These are phyloP conservation scores for Pestalotiopsis sp. DNA, from an alignment of 2,329 filamentous ascomycete species.

Conservation along the genomic window DNA sequence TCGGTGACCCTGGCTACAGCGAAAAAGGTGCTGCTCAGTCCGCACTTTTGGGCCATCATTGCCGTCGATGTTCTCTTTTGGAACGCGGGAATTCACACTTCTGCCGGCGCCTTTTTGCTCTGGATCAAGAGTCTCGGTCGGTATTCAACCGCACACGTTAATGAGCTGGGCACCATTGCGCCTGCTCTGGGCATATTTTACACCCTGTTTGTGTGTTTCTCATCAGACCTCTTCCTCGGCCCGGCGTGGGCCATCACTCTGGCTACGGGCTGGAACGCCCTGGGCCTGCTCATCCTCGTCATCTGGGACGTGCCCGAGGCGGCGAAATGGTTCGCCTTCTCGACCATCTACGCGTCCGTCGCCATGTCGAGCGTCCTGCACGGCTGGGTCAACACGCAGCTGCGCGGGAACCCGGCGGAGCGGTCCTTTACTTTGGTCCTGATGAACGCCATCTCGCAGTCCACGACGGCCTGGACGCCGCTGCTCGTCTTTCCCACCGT, in stretches of 20 bases:
- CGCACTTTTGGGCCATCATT: slow-evolving; percentile 51
- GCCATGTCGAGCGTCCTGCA: slow-evolving; percentile 55
- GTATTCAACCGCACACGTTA: slow-evolving; percentile 45
- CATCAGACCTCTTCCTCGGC: slow-evolving; percentile 51
- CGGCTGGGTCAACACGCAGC: slow-evolving; percentile 53
- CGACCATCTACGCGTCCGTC: slow-evolving; percentile 46
- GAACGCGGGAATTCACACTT: slow-evolving; percentile 47
- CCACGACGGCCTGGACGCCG: slow-evolving; percentile 55
- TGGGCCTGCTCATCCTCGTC: slow-evolving; percentile 50
- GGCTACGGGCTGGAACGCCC: slow-evolving; percentile 48
- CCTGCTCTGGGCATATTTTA: slow-evolving; percentile 58
- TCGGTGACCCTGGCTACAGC: slow-evolving; percentile 23
- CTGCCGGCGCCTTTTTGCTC: slow-evolving; percentile 50
- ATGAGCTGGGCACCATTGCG: slow-evolving; percentile 50
- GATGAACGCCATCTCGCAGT: slow-evolving; percentile 53
- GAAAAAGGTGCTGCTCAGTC: slow-evolving; percentile 35
- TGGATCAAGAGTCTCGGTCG: slow-evolving; percentile 57
- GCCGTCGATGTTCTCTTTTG: slow-evolving; percentile 56
- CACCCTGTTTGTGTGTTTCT: slow-evolving; percentile 51
- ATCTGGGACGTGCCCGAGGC: slow-evolving; percentile 57
- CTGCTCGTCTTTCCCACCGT: slow-evolving; percentile 48
- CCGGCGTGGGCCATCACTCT: slow-evolving; percentile 56
- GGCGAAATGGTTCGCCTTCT: slow-evolving; percentile 54
- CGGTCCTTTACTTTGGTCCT: slow-evolving; percentile 48
- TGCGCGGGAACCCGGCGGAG: slow-evolving; percentile 44